Evolutionary conservation across 164 flowering plant genomes (phyloP).

Genomic region (Magnolia sinica): DNA sequence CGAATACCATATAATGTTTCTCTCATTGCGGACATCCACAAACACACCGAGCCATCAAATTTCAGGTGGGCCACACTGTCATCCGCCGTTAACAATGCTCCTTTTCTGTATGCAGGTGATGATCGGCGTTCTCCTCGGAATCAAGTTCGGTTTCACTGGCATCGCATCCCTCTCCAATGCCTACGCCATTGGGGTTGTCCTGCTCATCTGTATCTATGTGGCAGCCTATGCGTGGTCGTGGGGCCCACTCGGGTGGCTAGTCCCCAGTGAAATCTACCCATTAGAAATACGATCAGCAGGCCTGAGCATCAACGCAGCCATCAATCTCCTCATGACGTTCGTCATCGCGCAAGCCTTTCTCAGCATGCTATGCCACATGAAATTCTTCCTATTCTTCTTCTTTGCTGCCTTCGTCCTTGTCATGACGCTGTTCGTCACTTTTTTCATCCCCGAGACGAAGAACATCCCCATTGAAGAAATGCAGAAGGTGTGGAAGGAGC

Average conservation of each 20-base stretch:
- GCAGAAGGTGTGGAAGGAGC: conserved; percentile 13
- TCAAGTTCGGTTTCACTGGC: conserved; percentile 6
- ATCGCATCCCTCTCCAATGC: conserved; percentile 2
- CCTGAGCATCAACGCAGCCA: conserved; percentile 13
- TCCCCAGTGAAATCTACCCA: conserved; percentile 22
- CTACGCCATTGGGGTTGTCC: background rate
- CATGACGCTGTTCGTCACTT: conserved; percentile 13
- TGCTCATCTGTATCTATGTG: conserved; percentile 13
- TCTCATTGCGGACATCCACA: background rate
- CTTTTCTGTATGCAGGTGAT: conserved; percentile 1
- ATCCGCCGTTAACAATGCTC: background rate
- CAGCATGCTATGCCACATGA: conserved; percentile 16
- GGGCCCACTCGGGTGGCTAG: conserved; percentile 21
- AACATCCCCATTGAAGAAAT: conserved; percentile 16
- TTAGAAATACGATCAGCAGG: conserved; percentile 20
- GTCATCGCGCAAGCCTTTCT: conserved; percentile 17
- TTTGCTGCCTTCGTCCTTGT: conserved; percentile 10
- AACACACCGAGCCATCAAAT: background rate
- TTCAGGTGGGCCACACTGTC: background rate
- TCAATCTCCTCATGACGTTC: conserved; percentile 19
- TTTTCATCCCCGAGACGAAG: conserved; percentile 20
- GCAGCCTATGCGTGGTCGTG: conserved; percentile 21
- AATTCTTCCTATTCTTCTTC: conserved; percentile 20
- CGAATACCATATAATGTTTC: background rate
- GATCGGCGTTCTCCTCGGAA: conserved; percentile 3